Evolutionary conservation across 148 eudicot species (phyloP), one percentile per base, ranked within the genome.

Genomic region (Rhododendron simsii): DNA sequence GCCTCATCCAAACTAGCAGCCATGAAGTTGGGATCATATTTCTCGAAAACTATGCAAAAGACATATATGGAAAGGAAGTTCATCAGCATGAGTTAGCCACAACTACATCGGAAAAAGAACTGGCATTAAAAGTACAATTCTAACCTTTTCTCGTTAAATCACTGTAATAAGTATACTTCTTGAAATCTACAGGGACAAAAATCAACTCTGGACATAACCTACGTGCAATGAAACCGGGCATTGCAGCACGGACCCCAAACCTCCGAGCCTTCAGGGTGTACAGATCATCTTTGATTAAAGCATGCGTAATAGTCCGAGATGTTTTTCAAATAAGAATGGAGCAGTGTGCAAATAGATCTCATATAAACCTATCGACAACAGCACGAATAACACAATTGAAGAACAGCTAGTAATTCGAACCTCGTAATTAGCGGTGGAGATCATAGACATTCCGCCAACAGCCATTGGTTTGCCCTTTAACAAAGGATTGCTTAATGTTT

Each of bases 171-270:
- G 89, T 94, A 89, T 97, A 97, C 87, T 97, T 97, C 89, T 92
- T 90, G 86, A 95, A 95, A 91, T 97, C 98, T 82, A 47, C 74
- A 14, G 98, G 99, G 51, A 94, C 99, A 92, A 97, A 95, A 55
- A 95, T 91, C 88, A 97, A 90, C 86, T 94, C 91, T 55, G 98
- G 98, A 89, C 98, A 97, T 87, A 97, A 85, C 91, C 92, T 93
- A 74, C 96, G 95, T 78, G 98, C 99, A 86, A 97, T 97, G 87
- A 97, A 97, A 51, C 99, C 99, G 55, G 99, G 99, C 99, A 97
- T 97, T 82, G 99, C 99, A 89, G 99, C 99, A 87, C 99, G 98
- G 86, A 97, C 99, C 57, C 99, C 99, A 87, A 91, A 97, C 87
- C 87, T 97, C 86, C 99, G 90, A 76, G 99, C 99, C 99, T 97